Base-by-base conservation (phyloP, 495 filamentous ascomycete genomes). In the Friedmanniomyces endolithicus region DNA sequence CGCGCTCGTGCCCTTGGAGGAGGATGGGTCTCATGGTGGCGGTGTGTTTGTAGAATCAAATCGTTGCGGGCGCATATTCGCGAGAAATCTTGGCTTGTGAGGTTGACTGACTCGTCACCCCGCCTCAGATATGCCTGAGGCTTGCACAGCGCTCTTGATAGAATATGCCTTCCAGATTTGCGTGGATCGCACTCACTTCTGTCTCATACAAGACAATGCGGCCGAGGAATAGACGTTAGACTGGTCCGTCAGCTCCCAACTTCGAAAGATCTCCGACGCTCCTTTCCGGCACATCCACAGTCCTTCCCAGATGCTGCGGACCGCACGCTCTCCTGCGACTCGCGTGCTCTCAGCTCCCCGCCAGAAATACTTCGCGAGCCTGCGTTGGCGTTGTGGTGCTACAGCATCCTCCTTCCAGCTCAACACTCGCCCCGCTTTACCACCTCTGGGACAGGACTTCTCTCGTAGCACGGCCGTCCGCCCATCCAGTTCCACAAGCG, bases 1-100 rank as follows among this genome's bases (percentile, higher is more conserved):
- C 90, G 74, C 92, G 88, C 78, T 97, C 94, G 81, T 99, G 92
- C 73, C 92, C 92, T 71, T 87, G 82, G 63, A 98, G 74, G 62
- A 98, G 77, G 71, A 96, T 94, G 65, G 92, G 92, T 72, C 94
- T 83, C 92, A 98, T 98, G 9, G 11, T 61, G 23, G 56, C 37
- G 22, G 44, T 52, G 11, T 48, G 23, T 44, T 22, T 27, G 39
- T 27, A 3, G 39, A 41, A 9, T 31, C 27, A 9, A 31, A 2
- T 4, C 16, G 37, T 14, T 22, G 44, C 23, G 20, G 39, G 19
- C 14, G 19, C 19, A n/a, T 47, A 24, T 23, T 23, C 19, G 41
- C 17, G 44, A 27, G 19, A 27, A 47, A 27, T 47, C 44, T 24
- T 47, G 44, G 44, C 24, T 22, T 2, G 6, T 6, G 12, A 19